These are phyloP conservation scores for Artemisia tridentata DNA, from an alignment of 129 eudicot species.

Conservation along the genomic window DNA sequence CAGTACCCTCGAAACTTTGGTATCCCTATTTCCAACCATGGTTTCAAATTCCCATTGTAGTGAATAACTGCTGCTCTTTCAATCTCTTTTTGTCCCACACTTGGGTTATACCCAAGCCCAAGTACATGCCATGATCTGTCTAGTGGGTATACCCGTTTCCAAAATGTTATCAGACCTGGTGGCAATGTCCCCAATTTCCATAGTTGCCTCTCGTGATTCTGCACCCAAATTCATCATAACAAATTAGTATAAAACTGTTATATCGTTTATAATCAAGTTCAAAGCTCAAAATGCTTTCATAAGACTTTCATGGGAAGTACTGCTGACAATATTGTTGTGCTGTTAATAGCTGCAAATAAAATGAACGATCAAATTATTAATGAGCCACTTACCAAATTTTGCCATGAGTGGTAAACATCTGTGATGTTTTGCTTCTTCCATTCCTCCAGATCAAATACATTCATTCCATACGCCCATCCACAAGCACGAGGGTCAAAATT, in stretches of 20 bases:
- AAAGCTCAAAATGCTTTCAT: too few species aligned
- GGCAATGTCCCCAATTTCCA: constrained; percentile 98
- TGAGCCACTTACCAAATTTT: constrained; percentile 62
- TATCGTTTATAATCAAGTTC: too few species aligned
- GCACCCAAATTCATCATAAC: constrained; percentile 19
- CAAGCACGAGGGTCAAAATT: constrained; percentile 90
- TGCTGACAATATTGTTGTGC: too few species aligned
- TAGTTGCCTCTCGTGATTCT: constrained; percentile 81
- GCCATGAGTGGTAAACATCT: constrained; percentile 93
- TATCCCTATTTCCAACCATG: constrained; percentile 94
- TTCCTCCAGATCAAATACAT: constrained; percentile 71
- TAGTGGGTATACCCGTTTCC: constrained; percentile 69
- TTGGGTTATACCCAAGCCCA: constrained; percentile 96
- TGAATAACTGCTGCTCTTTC: constrained; percentile 85
- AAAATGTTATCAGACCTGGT: constrained; percentile 90
- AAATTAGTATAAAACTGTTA: background rate
- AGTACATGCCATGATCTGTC: constrained; percentile 87
- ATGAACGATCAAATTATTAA: background rate
- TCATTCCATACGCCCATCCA: constrained; percentile 99
- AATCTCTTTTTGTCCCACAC: constrained; percentile 71
- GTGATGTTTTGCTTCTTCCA: constrained; percentile 96
- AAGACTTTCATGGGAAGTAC: too few species aligned
- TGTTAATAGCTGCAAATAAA: background rate
- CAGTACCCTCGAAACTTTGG: constrained; percentile 77
- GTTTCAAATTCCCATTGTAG: constrained; percentile 92